Base-by-base conservation (phyloP, 768 basidiomycete species). In the Psilocybe sp. region DNA sequence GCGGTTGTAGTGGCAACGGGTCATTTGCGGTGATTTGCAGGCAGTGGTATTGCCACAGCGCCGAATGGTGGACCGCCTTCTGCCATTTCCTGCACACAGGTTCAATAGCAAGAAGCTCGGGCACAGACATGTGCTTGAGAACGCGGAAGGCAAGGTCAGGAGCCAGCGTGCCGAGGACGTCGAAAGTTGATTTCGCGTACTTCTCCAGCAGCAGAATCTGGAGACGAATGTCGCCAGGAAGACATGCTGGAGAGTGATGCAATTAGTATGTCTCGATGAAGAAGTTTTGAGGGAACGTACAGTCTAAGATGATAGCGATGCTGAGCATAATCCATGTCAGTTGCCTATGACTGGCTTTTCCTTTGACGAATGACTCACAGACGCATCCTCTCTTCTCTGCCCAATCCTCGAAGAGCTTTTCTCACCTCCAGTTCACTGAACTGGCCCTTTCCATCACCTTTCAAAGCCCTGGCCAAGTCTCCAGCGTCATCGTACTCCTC, bases 201-300 rank as follows among this genome's bases (percentile, higher is more conserved):
- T 92, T 91, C 65, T 93, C 82, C 14, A 96, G 78, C 2, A 91
- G 80, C 1, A 87, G 76, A 39, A 95, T 91, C 64, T 93, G 92
- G 5, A 89, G 74, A 10, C 80, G 81, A 31, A 94, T 89, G 58
- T 94, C 92, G 31, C 90, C 89, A 0, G 92, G 92, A 54, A 90
- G 74, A 66, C 86, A 82, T 10, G 87, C 88, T 88, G 53, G 54
- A 49, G 49, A 31, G 15, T 31, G 37, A 41, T 4, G 49, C 44
- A 40, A 47, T 43, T 20, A 50, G 51, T 41, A 45, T 46, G 37
- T 36, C 3, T 40, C 2, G 9, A 43, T 52, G 46, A 15, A 43
- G n/a, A 37, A 20, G 51, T 43, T 12, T 6, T 28, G 32, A 14
- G 7, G 31, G 40, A 33, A 53, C 77, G 50, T 54, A 79, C 80